Evolutionary conservation across 768 basidiomycete genomes (phyloP), one percentile per base, ranked within the genome.

Genomic region (Gyrodon lividus): DNA sequence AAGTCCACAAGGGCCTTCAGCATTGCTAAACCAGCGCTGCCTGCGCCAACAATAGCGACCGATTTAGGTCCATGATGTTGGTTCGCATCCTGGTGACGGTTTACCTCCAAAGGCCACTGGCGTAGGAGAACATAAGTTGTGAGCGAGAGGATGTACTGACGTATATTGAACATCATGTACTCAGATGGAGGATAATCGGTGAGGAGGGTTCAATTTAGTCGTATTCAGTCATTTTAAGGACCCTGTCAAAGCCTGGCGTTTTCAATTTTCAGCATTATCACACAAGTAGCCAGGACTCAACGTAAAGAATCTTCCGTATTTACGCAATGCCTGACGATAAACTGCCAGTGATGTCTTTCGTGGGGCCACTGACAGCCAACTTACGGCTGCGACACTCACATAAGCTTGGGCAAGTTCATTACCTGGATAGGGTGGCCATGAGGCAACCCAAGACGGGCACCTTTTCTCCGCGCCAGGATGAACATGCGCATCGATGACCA

Each of bases 11-110:
- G 54, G 13, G 73, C 74, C 62, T 80, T 80, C 30, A 82, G 61
- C 61, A 73, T 71, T 5, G 76, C 77, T 24, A 83, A 61, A 2
- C 80, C 81, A n/a, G 74, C 78, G 58, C 75, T 81, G 10, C 80
- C 80, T 16, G 74, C 77, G 19, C 82, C 82, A 38, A 83, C 66
- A 48, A 82, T 77, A 9, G 77, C 80, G 38, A 83, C 76, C 16
- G 73, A 73, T 64, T 79, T 81, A 1, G 60, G 50, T 14, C n/a
- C 17, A 16, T 7, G 7, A 16, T 47, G 28, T 38, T 59, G 52
- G 38, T 24, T 2, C 4, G 12, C 24, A 6, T 43, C 2, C 16
- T 43, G 41, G 26, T 23, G 41, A 26, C 5, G 24, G 17, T 37
- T 37, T 19, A 5, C 6, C 9, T 10, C 35, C 35, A 4, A 19